phyloP scores from a whole-genome alignment of 2,329 filamentous ascomycete species.

The Lizonia empirigonia region DNA sequence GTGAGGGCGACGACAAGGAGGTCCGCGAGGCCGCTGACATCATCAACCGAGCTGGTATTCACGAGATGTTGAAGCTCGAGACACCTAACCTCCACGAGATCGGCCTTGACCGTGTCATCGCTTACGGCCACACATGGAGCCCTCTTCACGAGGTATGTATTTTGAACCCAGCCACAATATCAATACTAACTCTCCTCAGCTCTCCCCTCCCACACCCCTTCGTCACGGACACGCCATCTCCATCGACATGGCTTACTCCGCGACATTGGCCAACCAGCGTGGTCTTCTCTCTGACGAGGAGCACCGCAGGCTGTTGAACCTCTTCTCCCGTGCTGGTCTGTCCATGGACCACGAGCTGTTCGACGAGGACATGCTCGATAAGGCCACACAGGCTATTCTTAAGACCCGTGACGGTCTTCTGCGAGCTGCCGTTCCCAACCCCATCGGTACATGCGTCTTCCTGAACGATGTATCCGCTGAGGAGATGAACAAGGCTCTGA shows the following conservation, averaged over 20 bases:
- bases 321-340: constrained; percentile 72
- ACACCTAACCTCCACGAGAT: constrained; percentile 76
- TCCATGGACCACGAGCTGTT: constrained; percentile 74
- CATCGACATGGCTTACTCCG: constrained; percentile 77
- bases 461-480: constrained; percentile 68
- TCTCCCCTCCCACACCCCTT: constrained; percentile 70
- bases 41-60: constrained; percentile 72
- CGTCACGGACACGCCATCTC: constrained; percentile 76
- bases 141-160: constrained; percentile 62
- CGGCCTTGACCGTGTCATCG: constrained; percentile 73
- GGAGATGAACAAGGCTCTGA: constrained; percentile 66
- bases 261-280: constrained; percentile 68
- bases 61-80: constrained; percentile 75
- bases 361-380: constrained; percentile 67
- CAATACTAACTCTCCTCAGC: constrained; percentile 47
- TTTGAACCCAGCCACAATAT: neutral
- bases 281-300: constrained; percentile 65
- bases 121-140: constrained; percentile 77
- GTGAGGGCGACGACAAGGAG: constrained; percentile 63
- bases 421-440: constrained; percentile 70
- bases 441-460: constrained; percentile 70
- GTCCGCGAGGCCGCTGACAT: constrained; percentile 66
- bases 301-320: constrained; percentile 65
- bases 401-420: constrained; percentile 73
- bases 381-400: constrained; percentile 70